Evolutionary conservation across 257 asterid genomes (phyloP), one percentile per base, ranked within the genome.

Genomic region (Solanum clarkiae): DNA sequence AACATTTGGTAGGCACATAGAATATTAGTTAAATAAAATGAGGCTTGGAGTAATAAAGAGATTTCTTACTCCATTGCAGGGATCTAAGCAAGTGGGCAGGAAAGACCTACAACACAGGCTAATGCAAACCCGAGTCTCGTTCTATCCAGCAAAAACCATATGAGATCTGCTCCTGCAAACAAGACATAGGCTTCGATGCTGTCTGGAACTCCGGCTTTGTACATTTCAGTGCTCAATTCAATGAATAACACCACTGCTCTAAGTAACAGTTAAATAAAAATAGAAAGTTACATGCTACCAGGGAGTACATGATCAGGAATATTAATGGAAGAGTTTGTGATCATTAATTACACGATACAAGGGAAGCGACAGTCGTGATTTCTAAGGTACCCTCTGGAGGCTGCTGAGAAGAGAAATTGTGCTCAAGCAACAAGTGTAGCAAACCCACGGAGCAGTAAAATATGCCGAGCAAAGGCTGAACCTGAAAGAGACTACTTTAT

Each of bases 391-490:
- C 90, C 60, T 86, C 81, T 5, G 88, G 79, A 72, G 85, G 63
- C 62, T 79, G 16, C 20, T 79, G 24, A 6, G 87, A 55, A 22
- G 89, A 84, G 45, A 85, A 42, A 63, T 54, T 88, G 13, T 90
- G 92, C 81, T 95, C 97, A 72, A 95, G 80, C 36, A 85, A 49
- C 18, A 92, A 89, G 59, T 92, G 97, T 83, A 95, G 66, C 77
- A 93, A 36, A 10, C 98, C 98, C 20, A 91, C 91, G 7, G 87
- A 87, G 90, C 91, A 89, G 86, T 95, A 95, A 88, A 93, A 95
- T 16, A 93, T 49, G 22, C 97, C 97, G 32, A 95, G 96, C 84
- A 93, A 83, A 49, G 97, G 98, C 53, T 97, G 95, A 53, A 92
- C 94, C 98, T 94, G 71, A 24, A 45, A 10, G 69, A 84, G 17